Percentiles rank a stretch among this genome's conserved stretches.
These are phyloP conservation scores for Leishmania tropica DNA, from an alignment of 208 protist genomes.

Conservation along the genomic window DNA sequence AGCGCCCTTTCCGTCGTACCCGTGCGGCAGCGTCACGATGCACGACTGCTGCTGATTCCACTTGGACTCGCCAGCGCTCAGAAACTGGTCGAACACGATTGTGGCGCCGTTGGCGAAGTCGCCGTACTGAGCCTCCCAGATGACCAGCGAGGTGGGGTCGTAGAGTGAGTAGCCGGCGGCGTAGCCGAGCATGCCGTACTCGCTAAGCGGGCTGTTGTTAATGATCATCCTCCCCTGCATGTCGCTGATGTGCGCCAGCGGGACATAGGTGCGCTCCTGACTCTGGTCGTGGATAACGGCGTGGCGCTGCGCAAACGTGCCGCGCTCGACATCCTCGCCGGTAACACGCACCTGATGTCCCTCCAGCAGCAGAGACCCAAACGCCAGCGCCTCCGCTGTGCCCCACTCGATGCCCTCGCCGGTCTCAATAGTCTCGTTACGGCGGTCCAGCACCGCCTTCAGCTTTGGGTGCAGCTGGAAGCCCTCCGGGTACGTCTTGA, in stretches of 20 bases:
- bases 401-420: slow-evolving; percentile 94
- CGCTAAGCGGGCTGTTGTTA: slow-evolving; percentile 95
- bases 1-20: slow-evolving; percentile 97
- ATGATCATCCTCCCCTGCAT: slow-evolving; percentile 87
- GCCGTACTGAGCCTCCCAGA: slow-evolving; percentile 99
- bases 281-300: slow-evolving; percentile 95
- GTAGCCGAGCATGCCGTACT: slow-evolving; percentile 98
- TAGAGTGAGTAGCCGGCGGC: slow-evolving; percentile 95
- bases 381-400: slow-evolving; percentile 95
- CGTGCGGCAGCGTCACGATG: slow-evolving; percentile 98
- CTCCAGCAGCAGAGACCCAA: slow-evolving; percentile 95
- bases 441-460: slow-evolving; percentile 77
- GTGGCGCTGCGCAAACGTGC: slow-evolving; percentile 98
- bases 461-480: slow-evolving; percentile 89
- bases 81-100: slow-evolving; percentile 99
- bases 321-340: slow-evolving; percentile 97
- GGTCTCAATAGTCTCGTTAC: slow-evolving; percentile 70
- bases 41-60: slow-evolving; percentile 97
- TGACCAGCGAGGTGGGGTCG: slow-evolving; percentile 94
- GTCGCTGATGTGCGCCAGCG: slow-evolving; percentile 74
- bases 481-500: slow-evolving; percentile 69
- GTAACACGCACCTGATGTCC: slow-evolving; percentile 94
- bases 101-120: slow-evolving; percentile 98
- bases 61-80: slow-evolving; percentile 96
- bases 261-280: slow-evolving; percentile 69